Evolutionary conservation across 139 green algal species (phyloP).

Genomic region (Picochlorum sp.): DNA sequence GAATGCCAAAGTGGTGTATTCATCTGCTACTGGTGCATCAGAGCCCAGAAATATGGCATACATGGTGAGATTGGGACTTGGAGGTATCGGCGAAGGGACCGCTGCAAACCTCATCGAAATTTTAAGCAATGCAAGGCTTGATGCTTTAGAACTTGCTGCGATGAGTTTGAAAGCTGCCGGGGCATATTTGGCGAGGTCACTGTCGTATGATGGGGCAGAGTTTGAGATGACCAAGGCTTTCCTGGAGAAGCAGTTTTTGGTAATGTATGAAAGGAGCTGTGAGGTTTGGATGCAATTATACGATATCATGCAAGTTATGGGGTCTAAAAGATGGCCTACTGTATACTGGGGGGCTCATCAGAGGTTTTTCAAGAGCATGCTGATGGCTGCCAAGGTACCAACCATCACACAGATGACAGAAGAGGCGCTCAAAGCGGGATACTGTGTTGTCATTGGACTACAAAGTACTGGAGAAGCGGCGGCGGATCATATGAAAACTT

Average conservation of each 20-base stretch:
- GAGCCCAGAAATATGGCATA: constrained; percentile 86
- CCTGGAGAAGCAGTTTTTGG: constrained; percentile 44
- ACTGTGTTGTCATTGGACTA: constrained; percentile 59
- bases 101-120: constrained; percentile 46
- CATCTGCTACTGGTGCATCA: constrained; percentile 71
- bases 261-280: constrained; percentile 60
- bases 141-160: constrained; percentile 63
- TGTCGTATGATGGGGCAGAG: constrained; percentile 50
- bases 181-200: constrained; percentile 71
- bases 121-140: constrained; percentile 44
- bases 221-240: constrained; percentile 57
- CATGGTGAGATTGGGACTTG: constrained; percentile 63
- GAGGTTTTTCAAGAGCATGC: constrained; percentile 73
- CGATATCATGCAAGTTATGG: constrained; percentile 24
- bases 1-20: constrained; percentile 77
- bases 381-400: constrained; percentile 70
- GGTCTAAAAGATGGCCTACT: background rate
- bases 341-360: constrained; percentile 51
- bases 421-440: constrained; percentile 47
- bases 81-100: constrained; percentile 32
- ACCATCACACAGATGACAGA: constrained; percentile 47
- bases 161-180: constrained; percentile 60
- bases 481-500: background rate
- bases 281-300: constrained; percentile 60
- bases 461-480: constrained; percentile 23